Evolutionary conservation across 148 eudicot genomes (phyloP).

Genomic region (Cornus suecica): DNA sequence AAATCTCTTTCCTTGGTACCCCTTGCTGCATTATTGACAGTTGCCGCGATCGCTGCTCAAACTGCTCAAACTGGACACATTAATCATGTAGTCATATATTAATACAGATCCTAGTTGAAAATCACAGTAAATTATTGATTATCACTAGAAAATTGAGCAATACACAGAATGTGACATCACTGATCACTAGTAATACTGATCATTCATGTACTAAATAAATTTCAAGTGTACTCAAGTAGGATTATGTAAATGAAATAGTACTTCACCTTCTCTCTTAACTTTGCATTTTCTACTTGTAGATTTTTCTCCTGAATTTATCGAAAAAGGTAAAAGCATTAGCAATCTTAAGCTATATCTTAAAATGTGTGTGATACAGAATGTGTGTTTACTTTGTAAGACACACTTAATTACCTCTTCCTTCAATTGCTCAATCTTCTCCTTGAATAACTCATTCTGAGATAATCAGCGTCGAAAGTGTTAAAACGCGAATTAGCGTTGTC

Average conservation of each 20-base stretch:
- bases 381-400: neutral
- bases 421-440: conserved; percentile 52
- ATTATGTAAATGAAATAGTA: neutral
- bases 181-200: too few relatives aligned
- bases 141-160: neutral
- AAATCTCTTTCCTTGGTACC: conserved; percentile 6
- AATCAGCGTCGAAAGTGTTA: neutral
- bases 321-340: neutral
- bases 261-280: conserved; percentile 43
- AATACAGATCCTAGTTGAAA: too few relatives aligned
- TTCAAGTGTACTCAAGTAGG: neutral
- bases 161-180: neutral
- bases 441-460: conserved; percentile 46
- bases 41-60: neutral
- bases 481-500: neutral
- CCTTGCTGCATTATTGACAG: conserved; percentile 3
- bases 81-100: neutral
- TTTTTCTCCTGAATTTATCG: conserved; percentile 39
- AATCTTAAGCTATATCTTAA: too few relatives aligned
- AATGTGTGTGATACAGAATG: neutral
- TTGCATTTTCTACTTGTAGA: conserved; percentile 44
- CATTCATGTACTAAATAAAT: neutral
- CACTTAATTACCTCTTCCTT: conserved; percentile 55
- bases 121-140: too few relatives aligned
- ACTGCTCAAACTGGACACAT: neutral